A percentile compares a stretch with the other conserved stretches of the same genome.
Evolutionary conservation across 164 flowering plant species (phyloP).

Genomic region (Nymphaea colorata): DNA sequence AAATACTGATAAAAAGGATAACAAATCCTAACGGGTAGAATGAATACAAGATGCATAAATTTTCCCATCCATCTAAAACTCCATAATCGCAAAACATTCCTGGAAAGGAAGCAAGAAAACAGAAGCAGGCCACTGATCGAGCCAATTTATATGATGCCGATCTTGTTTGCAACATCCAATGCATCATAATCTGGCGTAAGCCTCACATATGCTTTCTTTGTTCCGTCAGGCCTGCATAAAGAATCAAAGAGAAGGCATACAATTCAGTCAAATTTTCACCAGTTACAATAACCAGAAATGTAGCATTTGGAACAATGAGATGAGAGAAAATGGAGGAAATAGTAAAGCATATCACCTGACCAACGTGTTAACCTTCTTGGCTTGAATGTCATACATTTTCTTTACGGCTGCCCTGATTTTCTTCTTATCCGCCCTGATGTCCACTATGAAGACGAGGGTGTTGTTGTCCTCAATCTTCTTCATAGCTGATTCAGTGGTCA

Average conservation of each 20-base stretch:
- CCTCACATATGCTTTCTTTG: conserved; percentile 7
- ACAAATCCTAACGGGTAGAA: neutral
- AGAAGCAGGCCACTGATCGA: too few species aligned
- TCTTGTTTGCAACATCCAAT: conserved; percentile 9
- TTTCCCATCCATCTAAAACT: too few species aligned
- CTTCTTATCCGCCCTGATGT: conserved; percentile 26
- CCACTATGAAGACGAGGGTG: conserved; percentile 28
- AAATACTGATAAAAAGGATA: too few species aligned
- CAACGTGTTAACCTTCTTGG: conserved; percentile 29
- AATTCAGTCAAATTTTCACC: neutral
- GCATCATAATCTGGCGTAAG: conserved; percentile 9
- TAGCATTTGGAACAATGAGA: too few species aligned
- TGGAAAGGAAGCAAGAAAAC: too few species aligned
- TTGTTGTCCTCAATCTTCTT: conserved; percentile 34
- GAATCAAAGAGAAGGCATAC: neutral
- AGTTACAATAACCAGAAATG: too few species aligned
- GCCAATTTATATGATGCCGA: neutral
- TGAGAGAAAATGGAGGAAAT: too few species aligned
- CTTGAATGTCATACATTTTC: conserved; percentile 26
- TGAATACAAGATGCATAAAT: neutral
- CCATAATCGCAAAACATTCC: neutral
- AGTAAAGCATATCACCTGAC: conserved; percentile 14
- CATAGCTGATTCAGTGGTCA: conserved; percentile 31
- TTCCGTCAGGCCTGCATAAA: conserved; percentile 3
- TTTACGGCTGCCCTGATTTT: conserved; percentile 26